These are phyloP conservation scores for Beta macrorhiza DNA, from an alignment of 179 eudicot genomes.

Conservation along the genomic window DNA sequence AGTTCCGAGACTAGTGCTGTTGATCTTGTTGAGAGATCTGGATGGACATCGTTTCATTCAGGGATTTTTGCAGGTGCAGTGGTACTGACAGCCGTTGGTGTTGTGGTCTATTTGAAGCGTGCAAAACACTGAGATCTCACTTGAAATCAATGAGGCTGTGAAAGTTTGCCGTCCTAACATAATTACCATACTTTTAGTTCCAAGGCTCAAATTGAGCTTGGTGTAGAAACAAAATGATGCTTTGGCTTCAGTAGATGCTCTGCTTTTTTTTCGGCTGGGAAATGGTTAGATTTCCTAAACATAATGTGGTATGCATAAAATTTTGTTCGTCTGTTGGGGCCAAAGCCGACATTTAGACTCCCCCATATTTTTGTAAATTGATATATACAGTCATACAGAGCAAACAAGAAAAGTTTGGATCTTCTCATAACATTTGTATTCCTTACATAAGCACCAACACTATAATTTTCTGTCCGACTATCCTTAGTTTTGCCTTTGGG, in stretches of 20 bases:
- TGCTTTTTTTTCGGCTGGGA: slow-evolving; percentile 1
- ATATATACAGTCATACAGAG: background rate
- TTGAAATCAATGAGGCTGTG: slow-evolving; percentile 13
- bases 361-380: slow-evolving; percentile 31
- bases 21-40: slow-evolving; percentile 27
- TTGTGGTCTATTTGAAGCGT: slow-evolving; percentile 69
- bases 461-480: too few relatives aligned
- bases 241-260: slow-evolving; percentile 15
- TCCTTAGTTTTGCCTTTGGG: background rate
- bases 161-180: slow-evolving; percentile 20
- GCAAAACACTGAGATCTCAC: slow-evolving; percentile 22
- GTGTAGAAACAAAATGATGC: slow-evolving; percentile 11
- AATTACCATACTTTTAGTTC: background rate
- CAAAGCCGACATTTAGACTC: background rate
- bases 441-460: background rate
- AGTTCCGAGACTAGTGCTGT: slow-evolving; percentile 25
- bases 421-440: background rate
- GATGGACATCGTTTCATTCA: slow-evolving; percentile 45
- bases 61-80: slow-evolving; percentile 73
- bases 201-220: slow-evolving; percentile 22
- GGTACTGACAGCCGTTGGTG: slow-evolving; percentile 57
- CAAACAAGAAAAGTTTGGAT: slow-evolving; percentile 6
- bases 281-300: slow-evolving; percentile 7
- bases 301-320: slow-evolving; percentile 8
- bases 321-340: slow-evolving; percentile 8